A percentile compares a stretch with the other conserved stretches of the same genome.
Evolutionary conservation across 169 alveolate species (phyloP).

Genomic region (Amoebophrya sp.): DNA sequence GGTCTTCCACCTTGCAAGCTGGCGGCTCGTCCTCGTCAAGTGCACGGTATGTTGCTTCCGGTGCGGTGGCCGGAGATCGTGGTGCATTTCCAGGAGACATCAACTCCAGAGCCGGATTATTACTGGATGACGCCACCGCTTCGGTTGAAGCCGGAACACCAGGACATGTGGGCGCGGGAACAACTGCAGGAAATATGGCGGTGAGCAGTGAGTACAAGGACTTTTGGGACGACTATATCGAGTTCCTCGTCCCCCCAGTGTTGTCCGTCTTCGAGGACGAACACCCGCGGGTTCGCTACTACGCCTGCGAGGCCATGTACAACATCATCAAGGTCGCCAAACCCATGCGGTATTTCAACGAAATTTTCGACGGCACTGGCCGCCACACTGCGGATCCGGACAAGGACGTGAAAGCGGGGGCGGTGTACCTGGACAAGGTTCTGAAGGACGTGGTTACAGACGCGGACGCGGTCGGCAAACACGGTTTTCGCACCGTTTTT

Average conservation of each 20-base stretch:
- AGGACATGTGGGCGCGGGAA: too few species aligned
- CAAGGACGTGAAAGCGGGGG: background rate
- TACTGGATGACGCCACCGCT: too few species aligned
- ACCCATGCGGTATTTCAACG: background rate
- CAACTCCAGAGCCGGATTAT: too few species aligned
- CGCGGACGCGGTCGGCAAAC: background rate
- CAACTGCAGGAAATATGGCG: too few species aligned
- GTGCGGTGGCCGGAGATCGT: too few species aligned
- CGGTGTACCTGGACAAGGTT: background rate
- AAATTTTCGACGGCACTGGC: background rate
- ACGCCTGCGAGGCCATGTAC: slow-evolving; percentile 34
- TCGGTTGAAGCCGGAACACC: too few species aligned
- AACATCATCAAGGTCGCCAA: slow-evolving; percentile 32
- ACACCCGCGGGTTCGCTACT: background rate
- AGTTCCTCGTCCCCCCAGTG: background rate
- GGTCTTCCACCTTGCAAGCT: too few species aligned
- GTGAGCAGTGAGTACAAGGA: too few species aligned
- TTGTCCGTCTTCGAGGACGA: slow-evolving; percentile 31
- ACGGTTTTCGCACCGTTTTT: background rate
- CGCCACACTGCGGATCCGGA: background rate
- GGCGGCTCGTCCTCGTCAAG: too few species aligned
- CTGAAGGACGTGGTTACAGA: slow-evolving; percentile 29
- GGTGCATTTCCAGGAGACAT: too few species aligned
- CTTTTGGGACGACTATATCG: background rate
- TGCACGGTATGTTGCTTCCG: too few species aligned